Evolutionary conservation across 164 flowering plant genomes (phyloP), one percentile per base, ranked within the genome.

Genomic region (Houttuynia cordata): DNA sequence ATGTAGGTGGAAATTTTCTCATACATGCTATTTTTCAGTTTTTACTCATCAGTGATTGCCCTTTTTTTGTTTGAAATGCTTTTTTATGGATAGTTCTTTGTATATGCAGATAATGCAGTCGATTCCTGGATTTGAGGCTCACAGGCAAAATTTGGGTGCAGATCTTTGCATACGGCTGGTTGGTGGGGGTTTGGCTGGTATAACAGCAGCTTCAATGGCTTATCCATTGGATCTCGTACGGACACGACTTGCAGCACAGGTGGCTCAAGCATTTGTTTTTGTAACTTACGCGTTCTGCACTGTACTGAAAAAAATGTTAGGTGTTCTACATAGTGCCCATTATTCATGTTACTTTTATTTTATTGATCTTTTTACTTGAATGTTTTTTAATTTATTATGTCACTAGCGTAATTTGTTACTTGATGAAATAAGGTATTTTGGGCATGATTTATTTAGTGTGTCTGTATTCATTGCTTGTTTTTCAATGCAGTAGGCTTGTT

Each of bases 161-260:
- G 79, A 77, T 42, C 51, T 79, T 64, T 67, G 54, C 68, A 82
- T 88, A 59, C 80, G 80, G 62, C 82, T 88, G 61, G 64, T 84
- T 7, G 79, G 82, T 75, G 96, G 96, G 70, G 96, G 96, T 8
- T 68, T 84, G 74, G 81, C 96, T 12, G 96, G 96, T 61, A 67
- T 88, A 60, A 88, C 96, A 59, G 88, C 96, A 69, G 96, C 96
- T 49, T 71, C 93, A 41, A 63, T 74, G 24, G 81, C 93, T 53
- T 88, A 88, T 62, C 96, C 96, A 7, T 64, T 88, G 66, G 96
- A 88, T 67, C 93, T 88, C 73, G 88, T 88, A 25, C 78, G 96
- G 71, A 88, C 96, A 53, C 80, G 96, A 22, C 85, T 88, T 65
- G 88, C 96, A 37, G 93, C 91, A 39, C 96, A 88, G 93, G 96